Evolutionary conservation across 768 basidiomycete genomes (phyloP).

Genomic region (Boletus fagicola): DNA sequence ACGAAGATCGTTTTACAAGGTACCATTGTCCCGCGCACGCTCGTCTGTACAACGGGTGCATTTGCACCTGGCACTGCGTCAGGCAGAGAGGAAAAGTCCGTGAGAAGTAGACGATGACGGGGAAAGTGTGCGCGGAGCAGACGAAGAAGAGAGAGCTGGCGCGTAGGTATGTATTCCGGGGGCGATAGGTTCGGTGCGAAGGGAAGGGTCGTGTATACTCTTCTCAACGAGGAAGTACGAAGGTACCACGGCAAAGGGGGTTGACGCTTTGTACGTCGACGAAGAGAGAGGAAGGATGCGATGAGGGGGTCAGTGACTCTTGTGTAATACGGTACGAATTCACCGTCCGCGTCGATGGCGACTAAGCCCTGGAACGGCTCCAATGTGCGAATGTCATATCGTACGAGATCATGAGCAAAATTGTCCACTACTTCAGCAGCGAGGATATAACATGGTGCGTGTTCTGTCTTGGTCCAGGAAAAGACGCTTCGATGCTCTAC

Average conservation of each 20-base stretch:
- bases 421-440: slow-evolving; percentile 99
- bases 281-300: slow-evolving; percentile 68
- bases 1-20: slow-evolving; percentile 91
- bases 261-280: slow-evolving; percentile 55
- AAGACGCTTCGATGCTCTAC: slow-evolving; percentile 81
- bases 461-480: slow-evolving; percentile 72
- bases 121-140: slow-evolving; percentile 84
- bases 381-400: slow-evolving; percentile 79
- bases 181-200: slow-evolving; percentile 86
- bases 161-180: slow-evolving; percentile 92
- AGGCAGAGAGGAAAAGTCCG: slow-evolving; percentile 88
- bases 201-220: slow-evolving; percentile 67
- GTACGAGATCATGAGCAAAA: slow-evolving; percentile 92
- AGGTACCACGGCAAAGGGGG: slow-evolving; percentile 59
- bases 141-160: slow-evolving; percentile 79
- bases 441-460: slow-evolving; percentile 87
- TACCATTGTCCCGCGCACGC: slow-evolving; percentile 79
- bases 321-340: slow-evolving; percentile 81
- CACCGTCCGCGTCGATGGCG: slow-evolving; percentile 72
- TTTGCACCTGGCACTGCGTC: slow-evolving; percentile 67
- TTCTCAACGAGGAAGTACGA: slow-evolving; percentile 55
- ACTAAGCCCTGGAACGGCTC: slow-evolving; percentile 84
- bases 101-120: slow-evolving; percentile 87
- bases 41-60: slow-evolving; percentile 95
- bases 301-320: slow-evolving; percentile 85